Conservation (phyloP, 192 early-diverging fungal genomes). For the Linnemannia hyalina region DNA sequence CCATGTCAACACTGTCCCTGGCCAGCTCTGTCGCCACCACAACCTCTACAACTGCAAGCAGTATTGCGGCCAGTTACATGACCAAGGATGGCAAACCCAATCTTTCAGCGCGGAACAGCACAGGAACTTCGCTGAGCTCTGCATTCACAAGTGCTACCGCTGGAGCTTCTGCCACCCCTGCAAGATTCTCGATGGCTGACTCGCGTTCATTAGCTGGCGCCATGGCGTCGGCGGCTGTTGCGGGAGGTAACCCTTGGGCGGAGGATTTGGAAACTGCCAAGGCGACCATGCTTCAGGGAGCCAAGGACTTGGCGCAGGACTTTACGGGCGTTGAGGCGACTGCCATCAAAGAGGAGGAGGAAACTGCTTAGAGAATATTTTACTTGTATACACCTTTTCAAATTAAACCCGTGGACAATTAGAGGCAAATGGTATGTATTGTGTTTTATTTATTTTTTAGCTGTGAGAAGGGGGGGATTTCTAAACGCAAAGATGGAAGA, state of each 20-base stretch:
- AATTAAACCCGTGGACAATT: background rate
- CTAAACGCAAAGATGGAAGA: slow-evolving; percentile 16
- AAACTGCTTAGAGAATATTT: background rate
- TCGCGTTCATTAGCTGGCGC: slow-evolving; percentile 30
- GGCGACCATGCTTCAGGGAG: slow-evolving; percentile 7
- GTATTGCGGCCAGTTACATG: background rate
- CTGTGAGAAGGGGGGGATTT: background rate
- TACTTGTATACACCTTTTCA: background rate
- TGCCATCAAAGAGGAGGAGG: slow-evolving; percentile 18
- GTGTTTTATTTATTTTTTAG: background rate
- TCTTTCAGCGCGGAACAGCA: slow-evolving; percentile 43
- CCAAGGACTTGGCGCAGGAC: background rate
- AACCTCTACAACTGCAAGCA: background rate
- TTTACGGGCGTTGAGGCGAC: background rate
- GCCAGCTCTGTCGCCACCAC: background rate
- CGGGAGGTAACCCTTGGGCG: slow-evolving; percentile 44
- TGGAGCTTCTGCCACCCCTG: background rate
- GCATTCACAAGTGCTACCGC: background rate
- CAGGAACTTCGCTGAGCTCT: slow-evolving; percentile 20
- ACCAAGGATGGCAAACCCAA: slow-evolving; percentile 35
- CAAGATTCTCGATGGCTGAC: slow-evolving; percentile 46
- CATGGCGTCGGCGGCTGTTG: slow-evolving; percentile 9
- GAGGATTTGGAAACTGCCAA: slow-evolving; percentile 44
- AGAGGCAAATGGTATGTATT: background rate
- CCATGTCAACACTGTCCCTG: slow-evolving; percentile 1